A percentile compares a stretch with the other conserved stretches of the same genome.
Conservation (phyloP, 176 grass and related monocot genomes). For the Carex scoparia region DNA sequence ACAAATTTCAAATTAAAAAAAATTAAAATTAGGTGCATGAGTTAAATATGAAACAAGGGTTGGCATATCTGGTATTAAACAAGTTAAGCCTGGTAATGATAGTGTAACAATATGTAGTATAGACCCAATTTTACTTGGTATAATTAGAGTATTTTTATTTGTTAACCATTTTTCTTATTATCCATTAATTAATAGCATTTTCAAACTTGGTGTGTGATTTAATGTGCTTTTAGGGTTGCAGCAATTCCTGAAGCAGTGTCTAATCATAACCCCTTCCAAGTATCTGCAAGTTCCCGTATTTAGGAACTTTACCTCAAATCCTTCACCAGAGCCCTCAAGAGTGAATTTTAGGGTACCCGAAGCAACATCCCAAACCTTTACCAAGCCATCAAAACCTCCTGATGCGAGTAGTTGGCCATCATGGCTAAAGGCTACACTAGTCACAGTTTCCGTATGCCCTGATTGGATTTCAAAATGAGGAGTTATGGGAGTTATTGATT, state of each 20-base stretch:
- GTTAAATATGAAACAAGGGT: not conserved
- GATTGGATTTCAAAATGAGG: slow-evolving; percentile 13
- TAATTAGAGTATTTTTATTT: not conserved
- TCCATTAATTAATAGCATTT: not conserved
- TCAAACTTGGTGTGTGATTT: not conserved
- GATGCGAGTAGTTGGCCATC: slow-evolving; percentile 77
- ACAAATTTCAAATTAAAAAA: not conserved
- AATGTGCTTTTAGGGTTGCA: not conserved
- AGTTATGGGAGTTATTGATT: not conserved
- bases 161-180: not conserved
- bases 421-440: slow-evolving; percentile 66
- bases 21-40: not conserved
- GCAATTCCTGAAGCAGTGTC: not conserved
- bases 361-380: slow-evolving; percentile 70
- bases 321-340: slow-evolving; percentile 67
- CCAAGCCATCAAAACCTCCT: slow-evolving; percentile 75
- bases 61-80: not conserved
- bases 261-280: not conserved
- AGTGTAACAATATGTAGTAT: not conserved
- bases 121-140: not conserved
- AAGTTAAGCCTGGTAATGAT: not conserved
- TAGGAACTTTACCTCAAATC: slow-evolving; percentile 65
- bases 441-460: slow-evolving; percentile 73
- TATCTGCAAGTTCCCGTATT: not conserved
- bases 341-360: slow-evolving; percentile 46